Evolutionary conservation across 2,329 filamentous ascomycete genomes (phyloP).

Genomic region (Camillea tinctor): DNA sequence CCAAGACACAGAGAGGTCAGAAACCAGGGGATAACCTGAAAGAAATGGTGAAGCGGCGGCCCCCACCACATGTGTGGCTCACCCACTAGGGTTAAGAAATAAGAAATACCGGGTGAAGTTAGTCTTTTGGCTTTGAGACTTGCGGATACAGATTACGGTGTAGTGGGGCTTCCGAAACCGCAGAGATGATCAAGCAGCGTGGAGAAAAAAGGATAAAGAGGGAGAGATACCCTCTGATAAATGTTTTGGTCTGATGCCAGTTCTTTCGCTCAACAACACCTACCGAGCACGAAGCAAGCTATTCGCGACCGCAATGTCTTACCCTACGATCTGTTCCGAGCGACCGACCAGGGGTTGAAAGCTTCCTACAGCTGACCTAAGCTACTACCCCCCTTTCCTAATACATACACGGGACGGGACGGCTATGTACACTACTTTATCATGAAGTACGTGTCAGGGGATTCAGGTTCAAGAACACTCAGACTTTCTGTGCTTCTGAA

Average conservation of each 20-base stretch:
- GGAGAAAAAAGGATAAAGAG: slow-evolving; percentile 18
- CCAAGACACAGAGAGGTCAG: too few species aligned
- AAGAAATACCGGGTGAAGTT: slow-evolving; percentile 1
- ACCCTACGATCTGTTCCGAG: background rate
- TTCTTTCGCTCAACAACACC: background rate
- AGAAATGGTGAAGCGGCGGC: background rate
- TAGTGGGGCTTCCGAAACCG: slow-evolving; percentile 9
- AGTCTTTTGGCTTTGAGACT: slow-evolving; percentile 1
- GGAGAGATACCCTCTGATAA: slow-evolving; percentile 11
- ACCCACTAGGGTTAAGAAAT: slow-evolving; percentile 17
- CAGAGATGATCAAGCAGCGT: background rate
- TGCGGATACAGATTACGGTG: background rate
- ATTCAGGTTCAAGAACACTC: background rate
- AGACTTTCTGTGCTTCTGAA: background rate
- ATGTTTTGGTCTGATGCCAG: background rate
- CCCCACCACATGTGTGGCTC: slow-evolving; percentile 6
- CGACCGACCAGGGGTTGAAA: background rate
- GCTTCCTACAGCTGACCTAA: background rate
- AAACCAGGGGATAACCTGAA: background rate
- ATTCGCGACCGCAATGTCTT: background rate
- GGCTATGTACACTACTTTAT: too few species aligned
- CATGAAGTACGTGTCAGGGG: background rate
- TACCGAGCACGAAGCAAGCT: background rate
- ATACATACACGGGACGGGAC: too few species aligned
- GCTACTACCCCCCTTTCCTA: background rate